A percentile compares a stretch with the other conserved stretches of the same genome.
Evolutionary conservation across 768 basidiomycete species (phyloP).

Genomic region (Tricholoma sp.): DNA sequence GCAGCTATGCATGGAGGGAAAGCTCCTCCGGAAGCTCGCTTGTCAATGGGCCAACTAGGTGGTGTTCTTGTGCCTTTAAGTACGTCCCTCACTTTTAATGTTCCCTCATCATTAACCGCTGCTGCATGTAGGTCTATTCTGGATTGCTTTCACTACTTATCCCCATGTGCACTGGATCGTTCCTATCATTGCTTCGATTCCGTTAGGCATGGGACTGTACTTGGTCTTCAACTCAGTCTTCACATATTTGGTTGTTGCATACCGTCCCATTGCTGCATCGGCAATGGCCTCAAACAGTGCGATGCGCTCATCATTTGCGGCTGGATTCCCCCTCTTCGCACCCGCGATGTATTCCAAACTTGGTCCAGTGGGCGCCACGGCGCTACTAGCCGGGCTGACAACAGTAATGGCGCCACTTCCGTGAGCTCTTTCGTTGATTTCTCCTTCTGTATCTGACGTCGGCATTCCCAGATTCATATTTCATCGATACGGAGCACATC

Average conservation of each 20-base stretch:
- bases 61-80: slow-evolving; percentile 59
- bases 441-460: not conserved
- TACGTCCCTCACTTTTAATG: slow-evolving; percentile 40
- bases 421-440: slow-evolving; percentile 30
- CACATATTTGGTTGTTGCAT: slow-evolving; percentile 66
- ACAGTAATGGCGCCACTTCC: slow-evolving; percentile 58
- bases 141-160: slow-evolving; percentile 56
- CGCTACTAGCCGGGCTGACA: slow-evolving; percentile 61
- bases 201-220: slow-evolving; percentile 61
- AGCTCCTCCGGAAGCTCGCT: slow-evolving; percentile 61
- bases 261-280: slow-evolving; percentile 60
- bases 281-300: slow-evolving; percentile 66
- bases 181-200: slow-evolving; percentile 58
- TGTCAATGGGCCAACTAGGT: slow-evolving; percentile 64
- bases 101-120: slow-evolving; percentile 31
- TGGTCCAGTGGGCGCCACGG: slow-evolving; percentile 69
- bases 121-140: slow-evolving; percentile 42
- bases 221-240: slow-evolving; percentile 69
- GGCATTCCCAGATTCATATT: slow-evolving; percentile 37
- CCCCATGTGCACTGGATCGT: slow-evolving; percentile 57
- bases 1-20: slow-evolving; percentile 33
- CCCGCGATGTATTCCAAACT: slow-evolving; percentile 64
- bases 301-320: slow-evolving; percentile 56
- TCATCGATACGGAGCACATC: slow-evolving; percentile 37
- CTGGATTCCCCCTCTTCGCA: slow-evolving; percentile 59